Evolutionary conservation across 2,329 filamentous ascomycete species (phyloP).

Genomic region (Pseudogymnoascus sp.): DNA sequence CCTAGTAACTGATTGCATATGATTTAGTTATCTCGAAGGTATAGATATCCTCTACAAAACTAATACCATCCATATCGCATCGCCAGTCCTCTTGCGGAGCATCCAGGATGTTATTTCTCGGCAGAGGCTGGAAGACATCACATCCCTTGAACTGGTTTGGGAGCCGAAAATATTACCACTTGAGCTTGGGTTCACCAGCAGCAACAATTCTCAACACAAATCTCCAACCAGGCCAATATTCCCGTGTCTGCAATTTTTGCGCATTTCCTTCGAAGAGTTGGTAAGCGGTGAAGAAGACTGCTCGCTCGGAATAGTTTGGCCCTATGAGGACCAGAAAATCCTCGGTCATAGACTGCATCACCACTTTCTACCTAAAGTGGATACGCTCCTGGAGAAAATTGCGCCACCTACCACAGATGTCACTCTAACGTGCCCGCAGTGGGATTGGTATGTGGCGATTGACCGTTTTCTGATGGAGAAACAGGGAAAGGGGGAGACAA

Average conservation of each 20-base stretch:
- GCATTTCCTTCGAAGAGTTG: neutral
- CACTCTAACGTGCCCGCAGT: neutral
- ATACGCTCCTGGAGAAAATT: neutral
- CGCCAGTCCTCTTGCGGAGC: neutral
- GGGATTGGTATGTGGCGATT: neutral
- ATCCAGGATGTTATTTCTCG: neutral
- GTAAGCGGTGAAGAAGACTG: neutral
- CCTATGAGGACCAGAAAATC: neutral
- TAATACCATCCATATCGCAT: neutral
- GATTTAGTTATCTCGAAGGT: neutral
- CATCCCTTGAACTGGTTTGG: neutral
- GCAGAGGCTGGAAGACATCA: neutral
- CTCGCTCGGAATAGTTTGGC: neutral
- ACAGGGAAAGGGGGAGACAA: neutral
- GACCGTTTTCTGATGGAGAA: neutral
- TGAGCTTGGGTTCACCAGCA: neutral
- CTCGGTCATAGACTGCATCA: neutral
- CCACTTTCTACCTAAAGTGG: neutral
- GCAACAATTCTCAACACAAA: neutral
- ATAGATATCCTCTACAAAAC: conserved; percentile 3
- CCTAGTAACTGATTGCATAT: neutral
- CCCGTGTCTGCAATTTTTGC: neutral
- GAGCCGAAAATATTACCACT: neutral
- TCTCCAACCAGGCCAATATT: neutral
- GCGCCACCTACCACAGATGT: neutral